Evolutionary conservation across 2,329 filamentous ascomycete species (phyloP), one percentile per base, ranked within the genome.

Genomic region (Ophiostoma triangulosporum): DNA sequence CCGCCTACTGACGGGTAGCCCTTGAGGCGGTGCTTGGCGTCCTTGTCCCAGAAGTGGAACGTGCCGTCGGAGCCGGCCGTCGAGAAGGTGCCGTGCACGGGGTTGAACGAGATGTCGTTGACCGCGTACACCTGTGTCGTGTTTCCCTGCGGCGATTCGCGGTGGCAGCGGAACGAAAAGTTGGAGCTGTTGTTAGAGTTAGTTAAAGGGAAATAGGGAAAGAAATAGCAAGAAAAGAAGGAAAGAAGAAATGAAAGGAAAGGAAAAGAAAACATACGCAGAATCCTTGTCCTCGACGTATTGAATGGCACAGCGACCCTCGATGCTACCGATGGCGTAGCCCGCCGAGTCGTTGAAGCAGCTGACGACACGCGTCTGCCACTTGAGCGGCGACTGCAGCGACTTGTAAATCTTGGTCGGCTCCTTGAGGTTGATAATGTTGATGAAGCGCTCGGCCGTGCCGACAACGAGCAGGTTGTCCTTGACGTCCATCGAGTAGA

Each of bases 131-230:
- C 93, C 64, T 91, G 93, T 62, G 86, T 88, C 59, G 84, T 73
- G 68, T 88, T 90, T 63, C 79, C 80, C 54, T 81, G 71, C 1
- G 86, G 80, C 5, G 81, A 79, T 62, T 95, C 88, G 56, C 93
- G 89, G 69, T 98, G 93, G 70, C 93, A 98, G 71, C 97, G 97
- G 81, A 98, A 98, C 40, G 88, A 95, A 75, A 98, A 98, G 73
- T 98, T 97, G 64, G 84, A 86, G 63, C 83, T 84, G 59, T 9
- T 3, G 3, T 53, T 58, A 32, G 29, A 29, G 12, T 17, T n/a
- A 35, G 4, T 22, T 14, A 51, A 12, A 20, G 9, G 6, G 24
- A 48, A 15, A 51, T 36, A 4, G 17, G 46, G 26, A 51, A 17
- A 27, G 4, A 45, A 36, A 26, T 20, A 31, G 27, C 31, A 14